Conservation (phyloP, 2,329 filamentous ascomycete species). For the Ambrosiella beaveri region DNA sequence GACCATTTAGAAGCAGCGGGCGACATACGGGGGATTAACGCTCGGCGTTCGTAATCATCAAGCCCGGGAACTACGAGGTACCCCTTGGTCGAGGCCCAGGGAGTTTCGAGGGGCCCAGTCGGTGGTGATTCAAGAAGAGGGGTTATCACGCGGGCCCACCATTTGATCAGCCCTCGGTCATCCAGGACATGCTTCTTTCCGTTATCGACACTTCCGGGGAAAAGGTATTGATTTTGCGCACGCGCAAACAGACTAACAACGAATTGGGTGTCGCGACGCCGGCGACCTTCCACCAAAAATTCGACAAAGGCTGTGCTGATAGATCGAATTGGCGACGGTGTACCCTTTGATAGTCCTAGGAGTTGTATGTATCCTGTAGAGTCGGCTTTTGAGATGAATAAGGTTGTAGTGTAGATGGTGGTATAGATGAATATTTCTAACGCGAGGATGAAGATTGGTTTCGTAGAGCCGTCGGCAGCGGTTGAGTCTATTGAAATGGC, state of each 20-base stretch:
- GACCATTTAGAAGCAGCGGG: constrained; percentile 31
- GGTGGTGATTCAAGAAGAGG: constrained; percentile 44
- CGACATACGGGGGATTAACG: constrained; percentile 48
- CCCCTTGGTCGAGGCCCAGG: constrained; percentile 41
- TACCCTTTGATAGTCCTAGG: constrained; percentile 43
- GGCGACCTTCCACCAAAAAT: constrained; percentile 52
- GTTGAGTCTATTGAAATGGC: constrained; percentile 29
- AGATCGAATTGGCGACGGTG: constrained; percentile 54
- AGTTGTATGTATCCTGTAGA: constrained; percentile 74
- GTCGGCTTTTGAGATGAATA: constrained; percentile 95
- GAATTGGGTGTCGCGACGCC: constrained; percentile 46
- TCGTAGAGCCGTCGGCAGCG: constrained; percentile 14
- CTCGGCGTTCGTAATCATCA: constrained; percentile 62
- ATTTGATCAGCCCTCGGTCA: constrained; percentile 75
- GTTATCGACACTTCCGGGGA: constrained; percentile 80
- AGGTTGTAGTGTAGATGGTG: constrained; percentile 60
- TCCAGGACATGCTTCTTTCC: constrained; percentile 76
- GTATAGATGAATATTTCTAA: constrained; percentile 80
- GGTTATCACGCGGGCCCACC: constrained; percentile 86
- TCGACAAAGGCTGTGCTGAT: constrained; percentile 60
- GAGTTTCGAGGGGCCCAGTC: constrained; percentile 8
- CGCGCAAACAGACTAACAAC: constrained; percentile 83
- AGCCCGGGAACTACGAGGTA: constrained; percentile 80
- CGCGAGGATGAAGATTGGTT: constrained; percentile 56
- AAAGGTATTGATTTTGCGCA: constrained; percentile 84